These are phyloP conservation scores for Monosporascus sp. DNA, from an alignment of 2,329 filamentous ascomycete genomes.

Conservation along the genomic window DNA sequence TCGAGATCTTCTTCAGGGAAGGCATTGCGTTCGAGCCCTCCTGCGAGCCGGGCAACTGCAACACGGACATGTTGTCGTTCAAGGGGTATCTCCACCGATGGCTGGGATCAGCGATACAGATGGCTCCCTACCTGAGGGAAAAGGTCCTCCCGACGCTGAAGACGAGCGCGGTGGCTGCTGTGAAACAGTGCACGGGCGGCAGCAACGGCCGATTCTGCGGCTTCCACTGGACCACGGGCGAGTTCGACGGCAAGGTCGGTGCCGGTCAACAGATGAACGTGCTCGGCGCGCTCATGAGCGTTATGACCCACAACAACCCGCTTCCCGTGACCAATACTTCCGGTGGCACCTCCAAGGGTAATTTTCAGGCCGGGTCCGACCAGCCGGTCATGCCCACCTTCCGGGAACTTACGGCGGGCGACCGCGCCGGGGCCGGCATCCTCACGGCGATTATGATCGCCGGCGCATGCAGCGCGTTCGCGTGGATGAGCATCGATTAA, in stretches of 20 bases:
- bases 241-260: conserved; percentile 39
- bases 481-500: conserved; percentile 44
- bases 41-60: conserved; percentile 63
- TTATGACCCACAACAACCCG: conserved; percentile 29
- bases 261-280: conserved; percentile 56
- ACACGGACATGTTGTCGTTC: conserved; percentile 67
- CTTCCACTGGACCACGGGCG: conserved; percentile 50
- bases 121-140: conserved; percentile 56
- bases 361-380: conserved; percentile 38
- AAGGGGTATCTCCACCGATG: conserved; percentile 66
- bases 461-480: conserved; percentile 37
- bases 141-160: conserved; percentile 54
- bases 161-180: conserved; percentile 54
- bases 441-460: conserved; percentile 41
- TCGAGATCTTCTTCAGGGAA: conserved; percentile 50
- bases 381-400: conserved; percentile 15
- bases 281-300: conserved; percentile 43
- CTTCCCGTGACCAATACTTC: conserved; percentile 43
- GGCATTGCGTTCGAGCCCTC: conserved; percentile 60
- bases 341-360: conserved; percentile 46
- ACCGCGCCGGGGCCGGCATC: conserved; percentile 45
- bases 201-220: conserved; percentile 56
- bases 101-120: conserved; percentile 54
- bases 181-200: conserved; percentile 58
- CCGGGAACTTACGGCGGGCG: conserved; percentile 36